Evolutionary conservation across 768 basidiomycete genomes (phyloP), one percentile per base, ranked within the genome.

Genomic region (Tulasnella sp.): DNA sequence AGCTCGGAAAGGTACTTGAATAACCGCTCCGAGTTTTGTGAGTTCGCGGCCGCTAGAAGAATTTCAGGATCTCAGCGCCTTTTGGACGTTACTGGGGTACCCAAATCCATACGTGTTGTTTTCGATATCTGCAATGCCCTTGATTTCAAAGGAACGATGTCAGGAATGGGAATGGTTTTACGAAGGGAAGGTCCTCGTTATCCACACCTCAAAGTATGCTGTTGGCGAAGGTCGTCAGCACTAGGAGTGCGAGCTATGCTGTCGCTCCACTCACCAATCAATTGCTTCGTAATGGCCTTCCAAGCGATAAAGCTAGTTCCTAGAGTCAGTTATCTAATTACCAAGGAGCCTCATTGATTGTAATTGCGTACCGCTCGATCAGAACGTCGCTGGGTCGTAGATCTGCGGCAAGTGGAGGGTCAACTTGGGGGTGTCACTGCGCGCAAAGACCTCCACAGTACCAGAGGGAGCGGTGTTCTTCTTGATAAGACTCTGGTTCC

Each of bases 211-310:
- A 52, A 66, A 68, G 65, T 65, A 71, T 22, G 59, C 44, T 72
- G 37, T 9, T n/a, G 40, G 67, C 26, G 42, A 35, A 47, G 22
- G 22, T 12, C 36, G 8, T 44, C 29, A 63, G 22, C 41, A 63
- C 19, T 17, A 34, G 26, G 35, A 62, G 0, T 32, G 39, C 16
- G 9, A 40, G 8, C 39, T 19, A 29, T 66, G 26, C 16, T 2
- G 35, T 65, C 1, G n/a, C n/a, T 47, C 40, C 66, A 73, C 75
- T 71, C 71, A 76, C 72, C 90, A 68, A 93, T 91, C 69, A 98
- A 88, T 82, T 97, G 95, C 81, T 95, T 96, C 65, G 96, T 93
- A 77, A 98, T 96, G 67, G 88, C 90, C 82, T 97, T 98, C 95
- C 95, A 98, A 0, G 92, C 91, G 8, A 90, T 86, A 78, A 94